A percentile compares a stretch with the other conserved stretches of the same genome.
Conservation (phyloP, 352 stramenopile species). For the Phytophthora europaea region DNA sequence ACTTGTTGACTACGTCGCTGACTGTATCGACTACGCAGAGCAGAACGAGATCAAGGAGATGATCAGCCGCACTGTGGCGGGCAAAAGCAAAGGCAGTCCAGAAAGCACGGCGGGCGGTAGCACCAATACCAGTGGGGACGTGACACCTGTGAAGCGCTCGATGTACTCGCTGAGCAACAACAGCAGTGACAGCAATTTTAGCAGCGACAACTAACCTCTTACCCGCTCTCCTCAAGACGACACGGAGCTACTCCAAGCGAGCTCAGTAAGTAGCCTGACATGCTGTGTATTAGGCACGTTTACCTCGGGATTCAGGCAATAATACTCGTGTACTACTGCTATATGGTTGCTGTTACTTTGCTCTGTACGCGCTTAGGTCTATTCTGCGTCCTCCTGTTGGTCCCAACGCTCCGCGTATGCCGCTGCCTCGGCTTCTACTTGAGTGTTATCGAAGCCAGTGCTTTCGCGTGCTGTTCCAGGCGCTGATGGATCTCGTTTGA, state of each 20-base stretch:
- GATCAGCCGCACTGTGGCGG: conserved; percentile 38
- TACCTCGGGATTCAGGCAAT: conserved; percentile 15
- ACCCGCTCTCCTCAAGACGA: background rate
- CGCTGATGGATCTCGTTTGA: conserved; percentile 79
- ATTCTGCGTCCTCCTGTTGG: conserved; percentile 19
- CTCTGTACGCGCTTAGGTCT: conserved; percentile 12
- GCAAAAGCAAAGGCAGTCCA: conserved; percentile 36
- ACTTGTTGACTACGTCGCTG: conserved; percentile 85
- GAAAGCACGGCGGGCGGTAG: conserved; percentile 34
- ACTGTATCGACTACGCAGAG: conserved; percentile 82
- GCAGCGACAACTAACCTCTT: conserved; percentile 39
- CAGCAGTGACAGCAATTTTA: conserved; percentile 64
- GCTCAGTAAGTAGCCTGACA: conserved; percentile 21
- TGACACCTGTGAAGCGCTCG: conserved; percentile 58
- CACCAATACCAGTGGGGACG: conserved; percentile 37
- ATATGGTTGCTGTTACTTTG: conserved; percentile 4
- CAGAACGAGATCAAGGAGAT: conserved; percentile 58
- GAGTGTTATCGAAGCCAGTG: background rate
- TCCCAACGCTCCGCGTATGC: conserved; percentile 19
- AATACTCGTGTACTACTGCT: conserved; percentile 19
- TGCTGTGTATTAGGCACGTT: conserved; percentile 14
- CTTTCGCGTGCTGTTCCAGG: conserved; percentile 9
- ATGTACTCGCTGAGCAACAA: conserved; percentile 68
- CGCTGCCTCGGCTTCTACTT: conserved; percentile 11
- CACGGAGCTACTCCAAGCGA: conserved; percentile 10